Evolutionary conservation across 371 early-diverging fungal species (phyloP).

Genomic region (Parasitella parasitica): DNA sequence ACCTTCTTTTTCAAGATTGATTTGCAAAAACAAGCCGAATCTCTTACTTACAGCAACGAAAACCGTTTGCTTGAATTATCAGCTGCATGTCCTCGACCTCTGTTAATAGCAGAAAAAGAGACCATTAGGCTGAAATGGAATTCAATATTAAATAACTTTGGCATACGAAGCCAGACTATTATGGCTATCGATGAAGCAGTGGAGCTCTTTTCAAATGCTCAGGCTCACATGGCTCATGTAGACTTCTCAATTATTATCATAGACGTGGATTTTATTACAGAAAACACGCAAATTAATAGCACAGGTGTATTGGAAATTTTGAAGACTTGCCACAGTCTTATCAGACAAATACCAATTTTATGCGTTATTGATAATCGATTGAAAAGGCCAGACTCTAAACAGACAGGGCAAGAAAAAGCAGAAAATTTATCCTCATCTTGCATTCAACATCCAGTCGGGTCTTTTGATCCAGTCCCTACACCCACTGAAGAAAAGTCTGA

Average conservation of each 20-base stretch:
- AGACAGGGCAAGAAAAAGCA: neutral
- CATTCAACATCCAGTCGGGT: conserved; percentile 5
- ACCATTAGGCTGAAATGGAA: conserved; percentile 3
- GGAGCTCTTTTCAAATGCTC: neutral
- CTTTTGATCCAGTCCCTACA: neutral
- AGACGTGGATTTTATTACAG: conserved; percentile 1
- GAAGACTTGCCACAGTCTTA: neutral
- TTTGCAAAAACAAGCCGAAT: conserved; percentile 19
- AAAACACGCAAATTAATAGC: neutral
- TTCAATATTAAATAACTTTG: neutral
- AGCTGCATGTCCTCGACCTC: neutral
- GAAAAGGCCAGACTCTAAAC: neutral
- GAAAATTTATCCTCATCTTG: neutral
- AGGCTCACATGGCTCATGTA: neutral
- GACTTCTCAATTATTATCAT: conserved; percentile 6
- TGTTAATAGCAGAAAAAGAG: conserved; percentile 20
- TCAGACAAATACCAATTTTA: conserved; percentile 1
- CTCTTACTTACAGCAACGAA: conserved; percentile 24
- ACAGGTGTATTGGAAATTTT: neutral
- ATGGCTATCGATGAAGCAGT: neutral
- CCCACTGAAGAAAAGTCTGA: conserved; percentile 3
- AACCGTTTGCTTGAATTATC: conserved; percentile 9
- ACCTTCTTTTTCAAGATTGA: conserved; percentile 43
- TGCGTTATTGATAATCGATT: conserved; percentile 10
- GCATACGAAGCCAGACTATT: neutral